phyloP scores from a whole-genome alignment of 768 basidiomycete species.

The Boletus tylopilopsis region DNA sequence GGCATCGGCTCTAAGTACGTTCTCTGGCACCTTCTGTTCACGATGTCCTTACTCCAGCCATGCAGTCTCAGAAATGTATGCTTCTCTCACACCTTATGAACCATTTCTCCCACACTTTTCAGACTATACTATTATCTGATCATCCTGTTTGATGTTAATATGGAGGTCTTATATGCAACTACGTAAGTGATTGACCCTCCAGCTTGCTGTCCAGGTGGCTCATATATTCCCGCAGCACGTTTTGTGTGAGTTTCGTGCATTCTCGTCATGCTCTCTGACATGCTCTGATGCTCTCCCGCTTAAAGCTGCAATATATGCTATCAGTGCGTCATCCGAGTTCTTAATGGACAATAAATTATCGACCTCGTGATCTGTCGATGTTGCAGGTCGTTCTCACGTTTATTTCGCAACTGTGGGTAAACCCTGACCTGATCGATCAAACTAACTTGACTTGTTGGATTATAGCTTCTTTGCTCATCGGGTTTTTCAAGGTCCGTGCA shows the following conservation, averaged over 20 bases:
- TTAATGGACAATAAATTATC: not conserved
- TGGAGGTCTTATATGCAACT: conserved; percentile 25
- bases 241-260: conserved; percentile 26
- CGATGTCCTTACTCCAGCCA: conserved; percentile 2
- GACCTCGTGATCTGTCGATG: not conserved
- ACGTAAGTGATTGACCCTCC: conserved; percentile 13
- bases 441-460: not conserved
- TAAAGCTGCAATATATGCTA: conserved; percentile 24
- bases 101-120: conserved; percentile 6
- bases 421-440: not conserved
- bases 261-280: not conserved
- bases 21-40: not conserved
- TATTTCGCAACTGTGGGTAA: conserved; percentile 25
- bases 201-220: not conserved
- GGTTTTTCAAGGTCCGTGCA: conserved; percentile 24
- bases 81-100: not conserved
- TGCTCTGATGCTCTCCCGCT: not conserved
- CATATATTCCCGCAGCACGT: conserved; percentile 17
- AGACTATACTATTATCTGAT: conserved; percentile 31
- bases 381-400: conserved; percentile 24
- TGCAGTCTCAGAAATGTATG: conserved; percentile 28
- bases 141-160: conserved; percentile 18
- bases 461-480: conserved; percentile 25
- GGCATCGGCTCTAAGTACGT: conserved; percentile 25
- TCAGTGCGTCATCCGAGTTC: conserved; percentile 13